Evolutionary conservation across 768 basidiomycete species (phyloP).

Genomic region (Pleurotus tuoliensis): DNA sequence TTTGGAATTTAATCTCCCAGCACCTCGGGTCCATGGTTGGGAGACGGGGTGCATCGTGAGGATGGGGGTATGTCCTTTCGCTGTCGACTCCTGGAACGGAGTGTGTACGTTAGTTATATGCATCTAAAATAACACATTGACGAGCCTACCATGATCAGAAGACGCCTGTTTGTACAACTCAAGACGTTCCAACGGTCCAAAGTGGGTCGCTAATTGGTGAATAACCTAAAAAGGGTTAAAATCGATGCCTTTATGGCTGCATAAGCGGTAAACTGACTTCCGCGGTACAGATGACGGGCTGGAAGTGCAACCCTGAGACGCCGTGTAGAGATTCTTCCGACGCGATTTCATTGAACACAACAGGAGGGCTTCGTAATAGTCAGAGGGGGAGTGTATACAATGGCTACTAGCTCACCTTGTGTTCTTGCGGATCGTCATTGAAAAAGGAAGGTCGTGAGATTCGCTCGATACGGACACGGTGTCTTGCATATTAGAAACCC

Average conservation of each 20-base stretch:
- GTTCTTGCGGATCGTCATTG: constrained; percentile 59
- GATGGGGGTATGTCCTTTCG: constrained; percentile 33
- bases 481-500: background rate
- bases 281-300: constrained; percentile 57
- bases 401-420: constrained; percentile 38
- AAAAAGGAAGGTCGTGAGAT: constrained; percentile 36
- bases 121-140: background rate
- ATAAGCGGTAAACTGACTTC: constrained; percentile 36
- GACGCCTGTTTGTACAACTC: constrained; percentile 21
- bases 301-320: constrained; percentile 34
- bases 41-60: constrained; percentile 56
- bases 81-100: background rate
- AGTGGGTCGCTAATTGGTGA: constrained; percentile 47
- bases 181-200: constrained; percentile 65
- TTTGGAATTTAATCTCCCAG: constrained; percentile 79
- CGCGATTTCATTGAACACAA: constrained; percentile 58
- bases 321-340: constrained; percentile 30
- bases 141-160: constrained; percentile 11
- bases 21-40: constrained; percentile 53
- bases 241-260: background rate
- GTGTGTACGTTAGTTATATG: no score
- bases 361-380: constrained; percentile 32
- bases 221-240: constrained; percentile 38
- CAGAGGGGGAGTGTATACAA: no score
- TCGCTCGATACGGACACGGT: background rate